Evolutionary conservation across 306 rosid species (phyloP).

Genomic region (Calophaca sinica): DNA sequence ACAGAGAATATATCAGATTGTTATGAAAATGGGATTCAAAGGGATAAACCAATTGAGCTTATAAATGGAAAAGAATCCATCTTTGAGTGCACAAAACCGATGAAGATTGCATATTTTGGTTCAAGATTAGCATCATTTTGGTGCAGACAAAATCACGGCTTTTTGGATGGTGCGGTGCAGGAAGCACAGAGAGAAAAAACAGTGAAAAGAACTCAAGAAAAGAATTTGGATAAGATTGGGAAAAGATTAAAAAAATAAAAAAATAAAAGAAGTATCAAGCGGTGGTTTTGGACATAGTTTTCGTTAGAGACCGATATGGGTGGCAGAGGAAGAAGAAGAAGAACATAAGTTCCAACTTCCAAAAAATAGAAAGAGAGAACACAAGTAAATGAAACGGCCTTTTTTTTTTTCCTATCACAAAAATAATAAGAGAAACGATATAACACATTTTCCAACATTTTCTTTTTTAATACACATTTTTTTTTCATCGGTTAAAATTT

Average conservation of each 20-base stretch:
- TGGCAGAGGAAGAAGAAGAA: slow-evolving; percentile 59
- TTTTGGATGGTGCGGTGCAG: not conserved
- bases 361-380: slow-evolving; percentile 36
- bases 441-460: too few species aligned
- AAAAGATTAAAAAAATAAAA: too few species aligned
- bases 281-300: slow-evolving; percentile 52
- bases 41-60: slow-evolving; percentile 27
- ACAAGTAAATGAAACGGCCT: slow-evolving; percentile 19
- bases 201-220: not conserved
- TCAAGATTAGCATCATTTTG: slow-evolving; percentile 43
- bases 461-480: too few species aligned
- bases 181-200: not conserved
- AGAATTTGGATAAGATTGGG: slow-evolving; percentile 45
- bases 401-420: not conserved
- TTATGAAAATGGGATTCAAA: slow-evolving; percentile 48
- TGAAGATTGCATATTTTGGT: slow-evolving; percentile 42
- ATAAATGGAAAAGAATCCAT: slow-evolving; percentile 39
- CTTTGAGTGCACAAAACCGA: slow-evolving; percentile 40
- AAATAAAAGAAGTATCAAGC: slow-evolving; percentile 36
- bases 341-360: not conserved
- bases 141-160: not conserved
- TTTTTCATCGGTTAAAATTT: too few species aligned
- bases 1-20: slow-evolving; percentile 38
- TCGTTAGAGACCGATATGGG: slow-evolving; percentile 53
- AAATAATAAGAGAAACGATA: too few species aligned